Evolutionary conservation across 441 rosid species (phyloP), one percentile per base, ranked within the genome.

Genomic region (Jatropha multifida): DNA sequence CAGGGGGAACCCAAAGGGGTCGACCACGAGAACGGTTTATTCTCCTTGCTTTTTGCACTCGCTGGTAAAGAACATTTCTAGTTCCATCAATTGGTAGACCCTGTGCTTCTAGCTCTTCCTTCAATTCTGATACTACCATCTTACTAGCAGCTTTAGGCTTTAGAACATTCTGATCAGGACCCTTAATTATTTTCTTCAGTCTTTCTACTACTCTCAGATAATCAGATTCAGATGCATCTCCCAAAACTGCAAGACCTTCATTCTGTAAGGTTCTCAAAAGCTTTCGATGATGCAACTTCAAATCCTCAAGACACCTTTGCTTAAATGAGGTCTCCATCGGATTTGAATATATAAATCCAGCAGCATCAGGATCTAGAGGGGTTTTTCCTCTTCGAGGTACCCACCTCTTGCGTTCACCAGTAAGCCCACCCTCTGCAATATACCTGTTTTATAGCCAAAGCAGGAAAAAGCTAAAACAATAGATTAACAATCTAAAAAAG

Each of bases 91-190:
- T 90, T 55, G 99, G 99, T 69, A 95, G 83, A 77, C 85, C 97
- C 85, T 95, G 99, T 76, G 98, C 99, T 79, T 93, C 96, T 62
- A 95, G 90, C 84, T 95, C 99, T 85, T 95, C 99, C 89, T 86
- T 95, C 38, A 95, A 77, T 87, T 95, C 98, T 80, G 90, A 84
- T 64, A 95, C 99, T 69, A 90, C 51, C 99, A 95, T 95, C 89
- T 95, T 95, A 81, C 99, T 95, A 52, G 99, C 99, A 70, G 99
- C 98, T 88, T 95, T 95, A 49, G 99, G 99, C 85, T 95, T 95
- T 78, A 84, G 76, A 81, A 88, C 91, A 80, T 85, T 92, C 83
- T 81, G 91, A 46, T 86, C 90, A 79, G 96, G 98, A 86, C 98
- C 94, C 84, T 82, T 92, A 54, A 90, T 84, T 77, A 87, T 85